Evolutionary conservation across 2,329 filamentous ascomycete species (phyloP).

Genomic region (Colletotrichum falcatum): DNA sequence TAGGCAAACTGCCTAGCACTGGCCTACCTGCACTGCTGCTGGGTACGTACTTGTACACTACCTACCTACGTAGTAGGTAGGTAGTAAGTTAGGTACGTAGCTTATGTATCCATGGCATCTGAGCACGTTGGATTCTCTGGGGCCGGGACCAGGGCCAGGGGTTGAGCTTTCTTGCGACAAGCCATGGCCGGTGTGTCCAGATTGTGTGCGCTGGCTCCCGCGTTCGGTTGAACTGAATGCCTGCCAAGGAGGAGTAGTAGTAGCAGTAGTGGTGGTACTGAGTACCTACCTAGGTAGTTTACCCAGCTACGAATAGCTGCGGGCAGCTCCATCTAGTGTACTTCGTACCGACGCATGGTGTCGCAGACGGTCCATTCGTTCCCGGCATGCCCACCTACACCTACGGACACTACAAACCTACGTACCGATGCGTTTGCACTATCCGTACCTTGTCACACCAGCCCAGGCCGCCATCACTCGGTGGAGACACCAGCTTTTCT

Average conservation of each 20-base stretch:
- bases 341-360: constrained; percentile 14
- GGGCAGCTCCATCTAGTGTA: background rate
- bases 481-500: background rate
- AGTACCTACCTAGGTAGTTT: too few relatives aligned
- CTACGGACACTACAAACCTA: too few relatives aligned
- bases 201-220: constrained; percentile 24
- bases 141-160: constrained; percentile 26
- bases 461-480: background rate
- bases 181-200: constrained; percentile 26
- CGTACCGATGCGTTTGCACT: background rate
- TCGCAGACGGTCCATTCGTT: background rate
- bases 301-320: too few relatives aligned
- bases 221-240: constrained; percentile 10
- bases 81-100: too few relatives aligned
- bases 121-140: constrained; percentile 35
- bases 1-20: too few relatives aligned
- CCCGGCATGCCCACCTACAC: background rate
- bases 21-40: too few relatives aligned
- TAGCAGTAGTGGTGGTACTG: too few relatives aligned
- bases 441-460: background rate
- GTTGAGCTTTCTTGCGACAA: constrained; percentile 15
- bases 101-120: constrained; percentile 19
- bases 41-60: too few relatives aligned
- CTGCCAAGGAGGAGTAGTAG: too few relatives aligned
- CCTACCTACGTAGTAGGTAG: too few relatives aligned